Base-by-base conservation (phyloP, 768 basidiomycete genomes). In the Punctularia strigosozonata region DNA sequence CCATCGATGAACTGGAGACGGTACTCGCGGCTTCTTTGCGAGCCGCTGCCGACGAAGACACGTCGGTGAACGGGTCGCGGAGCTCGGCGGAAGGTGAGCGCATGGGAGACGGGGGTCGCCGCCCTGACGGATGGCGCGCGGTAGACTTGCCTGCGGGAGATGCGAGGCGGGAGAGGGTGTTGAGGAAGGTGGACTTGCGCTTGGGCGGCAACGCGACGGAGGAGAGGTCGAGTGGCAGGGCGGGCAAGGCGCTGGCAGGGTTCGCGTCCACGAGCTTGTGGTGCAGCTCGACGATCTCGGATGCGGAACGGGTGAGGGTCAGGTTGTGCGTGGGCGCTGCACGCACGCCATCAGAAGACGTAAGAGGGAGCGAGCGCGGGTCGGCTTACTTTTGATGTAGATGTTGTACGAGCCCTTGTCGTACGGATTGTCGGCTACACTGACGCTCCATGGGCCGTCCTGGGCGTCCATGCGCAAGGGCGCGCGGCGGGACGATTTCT, bases 281-380 rank as follows among this genome's bases (percentile, higher is more conserved):
- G 56, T 90, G 77, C n/a, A 90, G 70, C 46, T 91, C 85, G 28
- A 81, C 64, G 31, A 91, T 66, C 57, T 91, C 88, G 47, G 69
- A 66, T 34, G 75, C 72, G 41, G 78, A 77, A 43, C 89, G 77
- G 6, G 80, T 83, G 33, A 92, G 75, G 28, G 89, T 92, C 36
- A 90, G 69, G 64, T 88, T 86, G 61, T 90, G 85, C 18, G 84
- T 91, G 21, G 88, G 81, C 17, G 89, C 89, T 87, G 62, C 30
- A 50, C 10, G 37, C 31, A 25, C 21, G 22, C 22, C 38, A 32
- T 22, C 36, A 38, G 33, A 24, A 36, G 15, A 32, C 24, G 24
- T n/a, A 40, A 49, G 52, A 43, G 41, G 43, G 53, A 47, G 52
- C 50, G 46, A 24, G 40, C 36, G 48, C 37, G 35, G 39, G 42